phyloP scores from a whole-genome alignment of 208 protist genomes.

The Leptomonas seymouri region DNA sequence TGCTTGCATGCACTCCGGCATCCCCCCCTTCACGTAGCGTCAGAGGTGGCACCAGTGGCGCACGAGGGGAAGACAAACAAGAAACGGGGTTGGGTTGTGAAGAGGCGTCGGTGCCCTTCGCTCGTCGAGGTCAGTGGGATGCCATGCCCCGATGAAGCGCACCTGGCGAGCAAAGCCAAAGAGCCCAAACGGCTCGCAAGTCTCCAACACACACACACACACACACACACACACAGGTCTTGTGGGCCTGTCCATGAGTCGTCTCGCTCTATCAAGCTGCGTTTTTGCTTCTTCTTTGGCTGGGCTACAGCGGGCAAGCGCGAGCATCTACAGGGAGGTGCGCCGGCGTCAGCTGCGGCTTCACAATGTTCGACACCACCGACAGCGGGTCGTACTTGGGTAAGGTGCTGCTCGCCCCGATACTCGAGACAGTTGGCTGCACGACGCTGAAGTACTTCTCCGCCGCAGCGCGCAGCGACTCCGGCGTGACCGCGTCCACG shows the following conservation, averaged over 20 bases:
- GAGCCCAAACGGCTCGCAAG: too few species aligned
- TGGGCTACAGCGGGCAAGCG: slow-evolving; percentile 18
- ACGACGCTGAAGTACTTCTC: slow-evolving; percentile 64
- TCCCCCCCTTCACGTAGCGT: too few species aligned
- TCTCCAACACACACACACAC: neutral
- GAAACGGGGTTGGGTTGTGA: too few species aligned
- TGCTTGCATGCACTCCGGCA: too few species aligned
- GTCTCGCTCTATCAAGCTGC: too few species aligned
- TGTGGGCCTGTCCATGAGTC: neutral
- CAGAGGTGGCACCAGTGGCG: too few species aligned
- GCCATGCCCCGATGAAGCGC: too few species aligned
- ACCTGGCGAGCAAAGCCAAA: too few species aligned
- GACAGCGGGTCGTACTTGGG: slow-evolving; percentile 61
- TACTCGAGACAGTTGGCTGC: slow-evolving; percentile 74
- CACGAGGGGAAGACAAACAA: too few species aligned
- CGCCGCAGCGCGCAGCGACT: slow-evolving; percentile 76
- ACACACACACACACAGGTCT: neutral
- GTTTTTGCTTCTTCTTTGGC: neutral
- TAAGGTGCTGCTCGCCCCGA: slow-evolving; percentile 66
- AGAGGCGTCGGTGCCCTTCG: too few species aligned
- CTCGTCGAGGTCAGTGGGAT: too few species aligned
- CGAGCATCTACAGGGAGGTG: slow-evolving; percentile 26
- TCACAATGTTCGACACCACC: slow-evolving; percentile 36
- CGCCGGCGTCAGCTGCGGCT: slow-evolving; percentile 42
- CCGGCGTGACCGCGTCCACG: slow-evolving; percentile 92